Conservation (phyloP, 2,329 filamentous ascomycete species). For the Aureobasidium sp. region DNA sequence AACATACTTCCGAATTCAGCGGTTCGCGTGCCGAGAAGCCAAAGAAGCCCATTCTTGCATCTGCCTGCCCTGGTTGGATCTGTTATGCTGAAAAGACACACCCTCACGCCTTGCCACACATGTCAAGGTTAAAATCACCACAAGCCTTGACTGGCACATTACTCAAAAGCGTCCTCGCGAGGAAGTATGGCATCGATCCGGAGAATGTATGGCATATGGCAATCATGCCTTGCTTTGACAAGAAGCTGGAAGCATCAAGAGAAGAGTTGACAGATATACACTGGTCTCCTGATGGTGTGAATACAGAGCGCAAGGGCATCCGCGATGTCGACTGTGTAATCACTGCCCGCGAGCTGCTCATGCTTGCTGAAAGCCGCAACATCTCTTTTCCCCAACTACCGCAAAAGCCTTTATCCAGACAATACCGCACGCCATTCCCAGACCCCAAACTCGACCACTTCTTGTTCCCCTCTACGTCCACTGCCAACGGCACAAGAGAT, state of each 20-base stretch:
- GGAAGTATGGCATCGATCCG: conserved; percentile 62
- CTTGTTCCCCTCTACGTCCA: conserved; percentile 53
- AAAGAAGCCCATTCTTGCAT: conserved; percentile 66
- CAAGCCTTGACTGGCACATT: conserved; percentile 88
- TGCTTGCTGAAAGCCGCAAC: conserved; percentile 73
- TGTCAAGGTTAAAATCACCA: conserved; percentile 87
- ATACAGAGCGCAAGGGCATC: conserved; percentile 45
- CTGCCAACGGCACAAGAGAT: conserved; percentile 37
- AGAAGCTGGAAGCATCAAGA: conserved; percentile 92
- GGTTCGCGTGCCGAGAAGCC: conserved; percentile 36
- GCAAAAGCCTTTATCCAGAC: conserved; percentile 45
- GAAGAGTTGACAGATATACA: conserved; percentile 79
- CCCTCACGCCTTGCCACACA: conserved; percentile 81
- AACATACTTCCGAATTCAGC: conserved; percentile 23
- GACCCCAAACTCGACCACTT: conserved; percentile 64
- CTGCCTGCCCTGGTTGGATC: conserved; percentile 94
- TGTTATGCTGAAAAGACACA: conserved; percentile 99
- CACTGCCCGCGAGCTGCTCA: conserved; percentile 87
- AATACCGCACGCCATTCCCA: conserved; percentile 57
- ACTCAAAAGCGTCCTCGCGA: conserved; percentile 77
- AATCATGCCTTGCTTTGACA: conserved; percentile 98
- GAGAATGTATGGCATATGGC: conserved; percentile 88
- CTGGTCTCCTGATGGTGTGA: conserved; percentile 49
- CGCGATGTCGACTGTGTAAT: conserved; percentile 97
- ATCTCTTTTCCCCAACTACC: conserved; percentile 70